Percentiles rank a stretch among this genome's conserved stretches.
Conservation (phyloP, 164 flowering plant genomes). For the Stephania yunnanensis region DNA sequence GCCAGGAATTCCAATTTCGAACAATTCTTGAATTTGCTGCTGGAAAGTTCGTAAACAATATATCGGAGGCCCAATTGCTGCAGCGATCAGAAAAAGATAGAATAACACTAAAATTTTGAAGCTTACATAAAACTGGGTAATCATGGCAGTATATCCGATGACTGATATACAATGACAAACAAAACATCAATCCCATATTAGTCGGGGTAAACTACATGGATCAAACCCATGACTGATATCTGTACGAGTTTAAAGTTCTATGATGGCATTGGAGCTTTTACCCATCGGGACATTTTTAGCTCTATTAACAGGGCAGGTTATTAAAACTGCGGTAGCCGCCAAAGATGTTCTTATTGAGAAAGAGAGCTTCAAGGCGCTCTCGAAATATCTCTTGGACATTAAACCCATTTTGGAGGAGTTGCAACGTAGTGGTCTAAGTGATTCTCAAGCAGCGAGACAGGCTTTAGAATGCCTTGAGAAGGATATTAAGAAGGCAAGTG, state of each 20-base stretch:
- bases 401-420: conserved; percentile 49
- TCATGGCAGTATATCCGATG: not conserved
- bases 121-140: not conserved
- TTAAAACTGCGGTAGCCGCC: conserved; percentile 63
- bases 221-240: not conserved
- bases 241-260: not conserved
- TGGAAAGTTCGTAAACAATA: not conserved
- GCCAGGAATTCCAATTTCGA: not conserved
- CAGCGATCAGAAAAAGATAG: not conserved
- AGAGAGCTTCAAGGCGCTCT: conserved; percentile 57
- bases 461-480: conserved; percentile 48
- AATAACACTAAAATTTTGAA: not conserved
- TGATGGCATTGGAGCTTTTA: conserved; percentile 34
- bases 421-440: conserved; percentile 45
- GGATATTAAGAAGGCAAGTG: conserved; percentile 53
- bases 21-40: not conserved
- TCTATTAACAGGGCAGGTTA: conserved; percentile 42
- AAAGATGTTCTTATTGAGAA: conserved; percentile 53
- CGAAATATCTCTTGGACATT: conserved; percentile 52
- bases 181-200: too few relatives aligned
- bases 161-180: not conserved
- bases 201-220: too few relatives aligned
- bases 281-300: conserved; percentile 68
- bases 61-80: not conserved
- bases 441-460: conserved; percentile 50